Conservation (phyloP, 2,329 filamentous ascomycete genomes). For the Westerdykella ornata region DNA sequence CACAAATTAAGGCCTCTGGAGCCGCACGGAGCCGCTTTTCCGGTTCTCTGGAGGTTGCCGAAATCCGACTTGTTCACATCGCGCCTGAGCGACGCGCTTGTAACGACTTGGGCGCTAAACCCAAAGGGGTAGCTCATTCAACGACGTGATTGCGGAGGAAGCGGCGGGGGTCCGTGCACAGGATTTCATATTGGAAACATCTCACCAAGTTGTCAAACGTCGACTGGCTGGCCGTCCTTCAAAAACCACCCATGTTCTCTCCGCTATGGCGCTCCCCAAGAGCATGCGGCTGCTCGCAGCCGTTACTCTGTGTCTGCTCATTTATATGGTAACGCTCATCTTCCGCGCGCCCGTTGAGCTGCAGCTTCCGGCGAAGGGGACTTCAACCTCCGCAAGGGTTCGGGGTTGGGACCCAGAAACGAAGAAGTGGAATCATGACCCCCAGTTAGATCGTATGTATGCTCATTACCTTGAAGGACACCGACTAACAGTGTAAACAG, state of each 20-base stretch:
- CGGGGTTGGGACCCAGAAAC: conserved; percentile 7
- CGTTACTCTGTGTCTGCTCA: conserved; percentile 63
- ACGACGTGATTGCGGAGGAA: no score
- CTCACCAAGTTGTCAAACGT: no score
- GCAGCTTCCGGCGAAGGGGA: conserved; percentile 24
- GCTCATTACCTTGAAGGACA: neutral
- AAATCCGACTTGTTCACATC: no score
- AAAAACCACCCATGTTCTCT: neutral
- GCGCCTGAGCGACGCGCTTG: no score
- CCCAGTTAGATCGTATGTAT: conserved; percentile 76
- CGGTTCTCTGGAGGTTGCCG: no score
- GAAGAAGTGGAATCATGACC: conserved; percentile 64
- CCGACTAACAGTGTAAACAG: conserved; percentile 42
- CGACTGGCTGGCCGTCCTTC: no score
- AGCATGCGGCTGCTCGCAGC: conserved; percentile 74
- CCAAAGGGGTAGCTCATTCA: no score
- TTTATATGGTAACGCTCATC: conserved; percentile 72
- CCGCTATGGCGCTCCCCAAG: conserved; percentile 73
- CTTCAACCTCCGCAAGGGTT: conserved; percentile 5
- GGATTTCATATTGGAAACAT: no score
- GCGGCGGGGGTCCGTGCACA: no score
- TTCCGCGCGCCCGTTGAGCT: conserved; percentile 51
- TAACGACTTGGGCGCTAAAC: no score
- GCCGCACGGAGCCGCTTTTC: no score
- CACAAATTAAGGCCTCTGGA: neutral